These are phyloP conservation scores for Trypanosoma scelopori DNA, from an alignment of 208 protist genomes.

Conservation along the genomic window DNA sequence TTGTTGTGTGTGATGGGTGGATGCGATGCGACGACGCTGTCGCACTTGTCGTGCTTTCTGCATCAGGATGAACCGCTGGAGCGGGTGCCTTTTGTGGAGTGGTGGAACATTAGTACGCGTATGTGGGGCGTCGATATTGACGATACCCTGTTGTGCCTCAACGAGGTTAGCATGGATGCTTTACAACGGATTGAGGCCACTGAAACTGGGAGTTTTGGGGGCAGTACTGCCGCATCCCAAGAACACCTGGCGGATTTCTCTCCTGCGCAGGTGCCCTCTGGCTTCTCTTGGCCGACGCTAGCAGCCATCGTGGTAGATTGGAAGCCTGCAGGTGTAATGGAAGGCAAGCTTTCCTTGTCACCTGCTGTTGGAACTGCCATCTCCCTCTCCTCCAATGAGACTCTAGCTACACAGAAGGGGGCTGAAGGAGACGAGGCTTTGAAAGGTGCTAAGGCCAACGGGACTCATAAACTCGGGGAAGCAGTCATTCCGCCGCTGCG, in stretches of 20 bases:
- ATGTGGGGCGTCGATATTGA: neutral
- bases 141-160: neutral
- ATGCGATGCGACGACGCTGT: slow-evolving; percentile 14
- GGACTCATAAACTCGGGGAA: neutral
- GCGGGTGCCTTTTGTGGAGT: slow-evolving; percentile 22
- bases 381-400: no score
- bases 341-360: neutral
- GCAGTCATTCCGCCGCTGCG: neutral
- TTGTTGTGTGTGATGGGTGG: slow-evolving; percentile 26
- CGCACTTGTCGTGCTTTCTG: neutral
- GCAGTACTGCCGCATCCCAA: neutral
- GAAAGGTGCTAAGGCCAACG: neutral
- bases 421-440: neutral
- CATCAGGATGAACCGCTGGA: neutral
- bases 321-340: neutral
- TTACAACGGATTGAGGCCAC: neutral
- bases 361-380: neutral
- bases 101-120: slow-evolving; percentile 6
- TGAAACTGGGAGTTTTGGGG: neutral
- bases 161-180: neutral
- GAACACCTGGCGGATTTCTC: neutral
- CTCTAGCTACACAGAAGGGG: neutral
- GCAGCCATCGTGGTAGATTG: slow-evolving; percentile 18
- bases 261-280: slow-evolving; percentile 3
- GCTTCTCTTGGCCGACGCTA: slow-evolving; percentile 25